Evolutionary conservation across 2,329 filamentous ascomycete species (phyloP).

Genomic region (Bretziella fagacearum): DNA sequence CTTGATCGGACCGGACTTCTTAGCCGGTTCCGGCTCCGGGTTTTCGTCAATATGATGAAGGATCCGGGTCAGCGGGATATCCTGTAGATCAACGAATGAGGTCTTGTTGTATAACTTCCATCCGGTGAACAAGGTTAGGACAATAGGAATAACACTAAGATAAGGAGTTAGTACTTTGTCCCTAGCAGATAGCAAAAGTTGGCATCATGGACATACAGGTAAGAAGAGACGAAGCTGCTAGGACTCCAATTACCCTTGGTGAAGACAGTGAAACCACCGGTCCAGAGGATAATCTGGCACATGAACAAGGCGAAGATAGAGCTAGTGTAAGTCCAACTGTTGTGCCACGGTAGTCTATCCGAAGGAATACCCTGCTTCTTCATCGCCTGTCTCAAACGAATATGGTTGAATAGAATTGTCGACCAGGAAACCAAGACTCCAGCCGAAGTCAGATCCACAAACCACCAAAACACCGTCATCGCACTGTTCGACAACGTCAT

Average conservation of each 20-base stretch:
- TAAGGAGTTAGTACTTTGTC: slow-evolving; percentile 2
- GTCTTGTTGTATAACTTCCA: slow-evolving; percentile 54
- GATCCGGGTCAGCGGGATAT: slow-evolving; percentile 35
- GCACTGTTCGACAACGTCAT: slow-evolving; percentile 23
- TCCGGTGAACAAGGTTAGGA: slow-evolving; percentile 36
- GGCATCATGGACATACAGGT: slow-evolving; percentile 32
- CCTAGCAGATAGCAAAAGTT: slow-evolving; percentile 4
- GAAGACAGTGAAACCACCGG: slow-evolving; percentile 49
- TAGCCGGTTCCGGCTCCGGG: slow-evolving; percentile 4
- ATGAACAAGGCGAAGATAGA: slow-evolving; percentile 44
- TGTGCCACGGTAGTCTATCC: slow-evolving; percentile 41
- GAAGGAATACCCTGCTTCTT: slow-evolving; percentile 35
- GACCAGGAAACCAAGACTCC: slow-evolving; percentile 36
- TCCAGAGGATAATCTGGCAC: slow-evolving; percentile 49
- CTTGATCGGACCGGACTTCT: slow-evolving; percentile 8
- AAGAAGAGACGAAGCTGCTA: slow-evolving; percentile 41
- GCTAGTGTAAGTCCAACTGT: slow-evolving; percentile 41
- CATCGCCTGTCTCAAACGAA: slow-evolving; percentile 37
- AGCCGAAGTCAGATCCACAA: slow-evolving; percentile 36
- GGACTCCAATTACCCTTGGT: slow-evolving; percentile 41
- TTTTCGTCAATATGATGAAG: slow-evolving; percentile 25
- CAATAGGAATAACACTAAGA: slow-evolving; percentile 40
- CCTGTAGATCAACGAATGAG: slow-evolving; percentile 31
- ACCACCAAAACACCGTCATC: slow-evolving; percentile 45
- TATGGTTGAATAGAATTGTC: slow-evolving; percentile 29